A percentile compares a stretch with the other conserved stretches of the same genome.
These are phyloP conservation scores for Panicum miliaceum DNA, from an alignment of 176 grass and related monocot genomes.

Conservation along the genomic window DNA sequence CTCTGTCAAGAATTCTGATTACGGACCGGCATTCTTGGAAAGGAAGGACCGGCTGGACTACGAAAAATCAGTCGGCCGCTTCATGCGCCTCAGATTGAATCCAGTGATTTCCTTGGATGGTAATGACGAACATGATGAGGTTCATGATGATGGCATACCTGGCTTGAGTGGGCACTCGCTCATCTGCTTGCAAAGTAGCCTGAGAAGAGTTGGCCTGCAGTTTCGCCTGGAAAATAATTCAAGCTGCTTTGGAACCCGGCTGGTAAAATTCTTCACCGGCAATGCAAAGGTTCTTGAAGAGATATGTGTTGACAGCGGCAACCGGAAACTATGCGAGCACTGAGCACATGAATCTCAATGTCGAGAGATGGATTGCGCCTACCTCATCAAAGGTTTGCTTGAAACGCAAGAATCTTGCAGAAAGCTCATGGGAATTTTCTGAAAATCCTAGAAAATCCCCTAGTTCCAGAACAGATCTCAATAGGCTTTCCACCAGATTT, in stretches of 20 bases:
- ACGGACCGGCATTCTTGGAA: background rate
- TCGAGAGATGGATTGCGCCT: background rate
- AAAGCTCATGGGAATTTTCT: background rate
- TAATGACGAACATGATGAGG: background rate
- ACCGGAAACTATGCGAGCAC: background rate
- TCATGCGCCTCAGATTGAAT: background rate
- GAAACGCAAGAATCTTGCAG: background rate
- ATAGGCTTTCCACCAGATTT: background rate
- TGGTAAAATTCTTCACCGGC: conserved; percentile 4
- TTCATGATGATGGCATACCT: background rate
- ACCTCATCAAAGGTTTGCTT: background rate
- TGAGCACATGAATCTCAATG: background rate
- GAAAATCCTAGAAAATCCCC: background rate
- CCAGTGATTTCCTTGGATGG: background rate
- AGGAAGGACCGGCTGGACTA: background rate
- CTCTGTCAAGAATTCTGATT: background rate
- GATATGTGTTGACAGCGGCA: background rate
- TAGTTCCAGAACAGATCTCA: background rate
- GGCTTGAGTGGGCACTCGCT: background rate
- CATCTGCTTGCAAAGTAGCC: background rate
- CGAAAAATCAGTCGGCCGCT: background rate
- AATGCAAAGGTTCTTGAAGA: background rate
- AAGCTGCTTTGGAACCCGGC: background rate
- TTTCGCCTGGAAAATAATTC: background rate
- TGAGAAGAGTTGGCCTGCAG: background rate